Percentiles rank a stretch among this genome's conserved stretches.
These are phyloP conservation scores for Mycena chlorophos DNA, from an alignment of 768 basidiomycete genomes.

Conservation along the genomic window DNA sequence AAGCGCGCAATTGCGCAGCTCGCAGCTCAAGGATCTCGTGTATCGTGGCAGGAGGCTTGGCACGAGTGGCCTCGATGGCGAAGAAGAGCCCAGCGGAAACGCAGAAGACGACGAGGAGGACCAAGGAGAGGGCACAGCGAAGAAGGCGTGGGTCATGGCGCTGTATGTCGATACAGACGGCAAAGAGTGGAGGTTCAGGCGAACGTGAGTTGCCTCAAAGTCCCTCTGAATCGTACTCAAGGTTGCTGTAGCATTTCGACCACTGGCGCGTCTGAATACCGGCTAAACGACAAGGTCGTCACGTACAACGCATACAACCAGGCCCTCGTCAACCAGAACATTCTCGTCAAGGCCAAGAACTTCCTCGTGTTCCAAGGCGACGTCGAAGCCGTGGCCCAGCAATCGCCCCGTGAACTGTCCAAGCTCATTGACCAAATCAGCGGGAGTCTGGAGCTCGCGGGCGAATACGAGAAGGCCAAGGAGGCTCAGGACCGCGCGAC, in stretches of 20 bases:
- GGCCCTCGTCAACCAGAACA: conserved; percentile 84
- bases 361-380: conserved; percentile 99
- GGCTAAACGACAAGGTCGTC: conserved; percentile 76
- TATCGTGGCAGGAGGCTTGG: conserved; percentile 84
- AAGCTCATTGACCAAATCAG: conserved; percentile 94
- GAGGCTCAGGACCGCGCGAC: conserved; percentile 86
- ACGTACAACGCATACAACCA: conserved; percentile 89
- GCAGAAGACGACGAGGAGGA: conserved; percentile 53
- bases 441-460: conserved; percentile 86
- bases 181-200: conserved; percentile 88
- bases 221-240: conserved; percentile 1
- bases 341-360: conserved; percentile 98
- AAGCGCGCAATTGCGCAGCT: conserved; percentile 88
- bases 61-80: conserved; percentile 44
- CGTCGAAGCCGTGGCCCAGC: conserved; percentile 95
- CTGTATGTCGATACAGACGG: conserved; percentile 75
- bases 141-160: conserved; percentile 94
- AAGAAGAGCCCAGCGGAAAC: conserved; percentile 48
- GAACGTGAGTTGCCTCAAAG: conserved; percentile 66
- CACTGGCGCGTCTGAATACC: conserved; percentile 87
- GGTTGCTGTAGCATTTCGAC: conserved; percentile 70
- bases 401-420: conserved; percentile 86
- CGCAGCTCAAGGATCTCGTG: conserved; percentile 92
- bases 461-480: conserved; percentile 88
- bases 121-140: conserved; percentile 78